A percentile compares a stretch with the other conserved stretches of the same genome.
These are phyloP conservation scores for Daphne laureola DNA, from an alignment of 441 rosid species.

Conservation along the genomic window DNA sequence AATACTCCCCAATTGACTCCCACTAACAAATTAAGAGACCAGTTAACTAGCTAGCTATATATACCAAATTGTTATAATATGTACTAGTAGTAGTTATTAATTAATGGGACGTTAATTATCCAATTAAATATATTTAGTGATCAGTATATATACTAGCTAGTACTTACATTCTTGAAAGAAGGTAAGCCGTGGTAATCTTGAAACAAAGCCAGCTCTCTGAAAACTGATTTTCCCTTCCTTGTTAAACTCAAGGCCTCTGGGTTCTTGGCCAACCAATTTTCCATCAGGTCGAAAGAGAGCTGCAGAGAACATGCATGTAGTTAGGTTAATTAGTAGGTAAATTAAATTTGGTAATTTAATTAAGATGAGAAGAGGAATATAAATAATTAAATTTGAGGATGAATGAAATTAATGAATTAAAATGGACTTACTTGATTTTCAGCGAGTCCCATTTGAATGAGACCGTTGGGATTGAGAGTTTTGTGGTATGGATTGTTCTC, in stretches of 20 bases:
- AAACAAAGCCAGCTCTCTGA: slow-evolving; percentile 43
- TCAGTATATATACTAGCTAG: too few relatives aligned
- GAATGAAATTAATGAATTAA: too few relatives aligned
- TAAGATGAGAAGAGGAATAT: background rate
- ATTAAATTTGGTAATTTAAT: background rate
- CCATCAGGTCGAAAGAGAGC: slow-evolving; percentile 43
- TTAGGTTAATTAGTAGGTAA: too few relatives aligned
- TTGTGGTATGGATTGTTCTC: slow-evolving; percentile 58
- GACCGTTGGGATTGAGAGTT: slow-evolving; percentile 49
- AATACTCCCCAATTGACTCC: too few relatives aligned
- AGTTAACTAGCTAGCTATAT: too few relatives aligned
- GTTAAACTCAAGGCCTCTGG: slow-evolving; percentile 29
- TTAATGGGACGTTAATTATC: too few relatives aligned
- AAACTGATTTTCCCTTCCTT: slow-evolving; percentile 31
- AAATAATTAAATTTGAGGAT: background rate
- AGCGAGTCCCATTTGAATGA: slow-evolving; percentile 89
- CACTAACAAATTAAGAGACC: too few relatives aligned
- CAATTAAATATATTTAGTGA: too few relatives aligned
- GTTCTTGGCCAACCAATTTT: slow-evolving; percentile 41
- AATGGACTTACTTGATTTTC: slow-evolving; percentile 78
- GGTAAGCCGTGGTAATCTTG: slow-evolving; percentile 62
- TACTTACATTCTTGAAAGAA: slow-evolving; percentile 36
- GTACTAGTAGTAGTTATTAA: too few relatives aligned
- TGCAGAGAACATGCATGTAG: slow-evolving; percentile 11
- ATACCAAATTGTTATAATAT: too few relatives aligned